phyloP scores from a whole-genome alignment of 2,329 filamentous ascomycete species.

The Cladosporium sp. region DNA sequence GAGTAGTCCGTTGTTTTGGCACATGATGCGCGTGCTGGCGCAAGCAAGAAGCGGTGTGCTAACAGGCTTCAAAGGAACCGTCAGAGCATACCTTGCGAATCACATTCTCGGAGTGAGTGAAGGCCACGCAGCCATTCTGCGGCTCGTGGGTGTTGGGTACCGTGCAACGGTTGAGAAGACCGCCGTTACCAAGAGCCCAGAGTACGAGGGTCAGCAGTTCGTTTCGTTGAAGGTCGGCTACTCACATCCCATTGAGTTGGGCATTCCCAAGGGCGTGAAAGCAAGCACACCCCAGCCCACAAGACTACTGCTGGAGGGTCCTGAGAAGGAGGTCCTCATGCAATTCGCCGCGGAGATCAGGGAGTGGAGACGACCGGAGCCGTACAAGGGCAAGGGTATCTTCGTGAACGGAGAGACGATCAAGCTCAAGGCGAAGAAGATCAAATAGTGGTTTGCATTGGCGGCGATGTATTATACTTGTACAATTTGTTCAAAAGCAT shows the following conservation, averaged over 20 bases:
- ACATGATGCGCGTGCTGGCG: background rate
- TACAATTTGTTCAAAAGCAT: conserved; percentile 15
- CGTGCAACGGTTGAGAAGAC: conserved; percentile 80
- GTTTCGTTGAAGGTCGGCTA: conserved; percentile 94
- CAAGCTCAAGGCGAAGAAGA: conserved; percentile 89
- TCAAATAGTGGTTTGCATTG: conserved; percentile 41
- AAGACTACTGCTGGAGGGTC: conserved; percentile 83
- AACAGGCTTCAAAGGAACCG: conserved; percentile 64
- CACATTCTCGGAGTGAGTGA: conserved; percentile 93
- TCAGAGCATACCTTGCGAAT: conserved; percentile 84
- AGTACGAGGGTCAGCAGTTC: conserved; percentile 81
- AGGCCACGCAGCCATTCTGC: conserved; percentile 89
- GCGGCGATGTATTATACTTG: conserved; percentile 12
- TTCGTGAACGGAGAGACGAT: conserved; percentile 98
- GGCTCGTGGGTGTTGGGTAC: conserved; percentile 94
- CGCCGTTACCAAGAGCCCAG: conserved; percentile 64
- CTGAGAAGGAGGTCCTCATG: conserved; percentile 83
- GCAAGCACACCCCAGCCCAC: conserved; percentile 90
- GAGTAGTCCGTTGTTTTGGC: conserved; percentile 32
- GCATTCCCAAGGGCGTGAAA: conserved; percentile 77
- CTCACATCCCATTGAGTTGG: conserved; percentile 91
- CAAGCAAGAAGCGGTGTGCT: background rate
- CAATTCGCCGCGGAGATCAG: conserved; percentile 87
- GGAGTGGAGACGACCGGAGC: conserved; percentile 87
- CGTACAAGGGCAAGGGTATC: conserved; percentile 99